Base-by-base conservation (phyloP, 352 stramenopile genomes). In the Pythium grandisporangium region DNA sequence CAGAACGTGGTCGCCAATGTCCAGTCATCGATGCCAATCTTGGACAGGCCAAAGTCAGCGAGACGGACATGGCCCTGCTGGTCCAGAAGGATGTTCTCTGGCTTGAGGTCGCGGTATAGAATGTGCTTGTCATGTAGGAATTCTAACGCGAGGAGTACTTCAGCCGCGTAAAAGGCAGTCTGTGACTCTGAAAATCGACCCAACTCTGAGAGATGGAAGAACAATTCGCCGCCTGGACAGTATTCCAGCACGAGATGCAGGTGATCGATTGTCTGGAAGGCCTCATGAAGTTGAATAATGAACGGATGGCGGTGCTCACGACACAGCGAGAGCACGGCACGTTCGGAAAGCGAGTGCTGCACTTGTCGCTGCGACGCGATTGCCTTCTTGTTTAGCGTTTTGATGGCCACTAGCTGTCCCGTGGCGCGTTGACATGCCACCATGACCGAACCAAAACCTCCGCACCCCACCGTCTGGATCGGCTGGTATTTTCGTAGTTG, bases 81-180 rank as follows among this genome's bases (percentile, higher is more conserved):
- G 50, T 93, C 69, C 12, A 97, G 61, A 19, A 97, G 55, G 23
- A 97, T 70, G 47, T 97, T 97, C 49, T 96, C 83, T 1, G 85
- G 85, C 42, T 97, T 96, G 21, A 97, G 61, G 43, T 96, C 84
- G 8, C 84, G 73, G 43, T 95, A 93, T 29, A 95, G 78, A 45
- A 93, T 78, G 32, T 73, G 64, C 44, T 85, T 60, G 1, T 55
- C 43, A 41, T 93, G 76, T 33, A 93, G 53, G 44, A 88, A 61
- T 34, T 87, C 74, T 19, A 93, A 61, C n/a, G 76, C 79, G 14
- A 90, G 61, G 14, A 84, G 77, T 6, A 96, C 70, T 63, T 96
- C 87, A 24, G 83, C 82, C 10, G 79, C 53, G 51, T 96, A 96
- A 41, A 96, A 96, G 0, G 63, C 62, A 2, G 85, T 74, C 6